Percentiles rank a stretch among this genome's conserved stretches.
Evolutionary conservation across 345 rosid genomes (phyloP).

Genomic region (Populus tremula): DNA sequence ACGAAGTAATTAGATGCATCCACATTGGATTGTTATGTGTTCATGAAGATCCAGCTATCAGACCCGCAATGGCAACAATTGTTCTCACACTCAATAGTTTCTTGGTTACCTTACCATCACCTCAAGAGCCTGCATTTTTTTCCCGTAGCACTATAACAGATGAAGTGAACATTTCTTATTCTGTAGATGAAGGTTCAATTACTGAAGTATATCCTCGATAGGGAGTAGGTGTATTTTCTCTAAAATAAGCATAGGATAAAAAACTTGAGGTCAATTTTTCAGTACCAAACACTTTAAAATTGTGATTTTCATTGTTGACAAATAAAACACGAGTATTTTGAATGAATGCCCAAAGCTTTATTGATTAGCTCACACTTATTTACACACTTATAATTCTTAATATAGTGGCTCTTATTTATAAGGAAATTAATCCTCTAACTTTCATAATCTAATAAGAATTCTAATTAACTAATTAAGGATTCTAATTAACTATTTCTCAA

Average conservation of each 20-base stretch:
- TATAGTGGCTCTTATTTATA: too few relatives aligned
- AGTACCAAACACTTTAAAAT: background rate
- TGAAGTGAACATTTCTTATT: background rate
- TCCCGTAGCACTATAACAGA: slow-evolving; percentile 8
- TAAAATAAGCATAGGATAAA: background rate
- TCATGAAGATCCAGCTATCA: slow-evolving; percentile 49
- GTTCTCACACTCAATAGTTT: slow-evolving; percentile 46
- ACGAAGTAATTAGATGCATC: slow-evolving; percentile 47
- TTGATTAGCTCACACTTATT: too few relatives aligned
- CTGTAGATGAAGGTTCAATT: slow-evolving; percentile 37
- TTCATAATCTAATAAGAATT: too few relatives aligned
- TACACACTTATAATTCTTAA: too few relatives aligned
- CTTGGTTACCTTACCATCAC: slow-evolving; percentile 37
- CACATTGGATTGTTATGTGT: slow-evolving; percentile 63
- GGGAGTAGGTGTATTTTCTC: background rate
- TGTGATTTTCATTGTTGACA: background rate
- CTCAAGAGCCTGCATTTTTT: slow-evolving; percentile 37
- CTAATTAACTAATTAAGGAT: too few relatives aligned
- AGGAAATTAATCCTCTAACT: too few relatives aligned
- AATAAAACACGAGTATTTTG: too few relatives aligned
- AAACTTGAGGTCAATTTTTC: background rate
- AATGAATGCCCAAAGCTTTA: too few relatives aligned
- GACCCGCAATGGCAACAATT: slow-evolving; percentile 48
- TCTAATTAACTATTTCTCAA: too few relatives aligned
- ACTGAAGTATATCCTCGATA: slow-evolving; percentile 42